Evolutionary conservation across 768 basidiomycete species (phyloP), one percentile per base, ranked within the genome.

Genomic region (Mycena metata): DNA sequence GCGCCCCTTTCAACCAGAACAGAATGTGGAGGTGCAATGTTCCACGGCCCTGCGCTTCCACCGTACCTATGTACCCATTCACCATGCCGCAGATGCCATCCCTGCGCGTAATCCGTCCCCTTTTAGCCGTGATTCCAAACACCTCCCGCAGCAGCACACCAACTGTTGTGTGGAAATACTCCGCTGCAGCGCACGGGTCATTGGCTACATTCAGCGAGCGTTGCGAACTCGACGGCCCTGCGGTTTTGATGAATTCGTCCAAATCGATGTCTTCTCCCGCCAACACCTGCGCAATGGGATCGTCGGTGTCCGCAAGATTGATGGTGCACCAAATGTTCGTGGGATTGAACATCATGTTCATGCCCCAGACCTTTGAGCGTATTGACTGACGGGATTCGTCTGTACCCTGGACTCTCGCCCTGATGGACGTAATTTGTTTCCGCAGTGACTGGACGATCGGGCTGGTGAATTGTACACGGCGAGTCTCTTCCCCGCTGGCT

Each of bases 251-350:
- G 51, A 87, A 86, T 0, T 67, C 1, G 54, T 88, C 81, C 17
- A 87, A 57, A 56, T 87, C 74, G 12, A 88, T 85, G 0, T 83
- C 71, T 36, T 76, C 78, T 0, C 86, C 84, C 0, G 80, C 76
- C 15, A 87, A 74, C 0, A 86, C 76, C 61, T 86, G 84, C 0
- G 80, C 82, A 21, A 87, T 76, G 0, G 85, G 85, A 66, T 85
- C 81, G 41, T 84, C 78, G 0, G 78, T 70, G 60, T 87, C 82
- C 0, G 69, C 50, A 0, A 81, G 82, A 57, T 85, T 86, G 1
- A 87, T 76, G 0, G 85, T 87, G 1, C 82, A 68, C 85, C 85
- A 87, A 0, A 86, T n/a, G 1, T 52, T 69, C 0, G 83, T 82
- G 2, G 80, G 79, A 17, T 74, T 75, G 30, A 68, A 70, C 6